Evolutionary conservation across 768 basidiomycete species (phyloP), one percentile per base, ranked within the genome.

Genomic region (Psilocybe azurescens): DNA sequence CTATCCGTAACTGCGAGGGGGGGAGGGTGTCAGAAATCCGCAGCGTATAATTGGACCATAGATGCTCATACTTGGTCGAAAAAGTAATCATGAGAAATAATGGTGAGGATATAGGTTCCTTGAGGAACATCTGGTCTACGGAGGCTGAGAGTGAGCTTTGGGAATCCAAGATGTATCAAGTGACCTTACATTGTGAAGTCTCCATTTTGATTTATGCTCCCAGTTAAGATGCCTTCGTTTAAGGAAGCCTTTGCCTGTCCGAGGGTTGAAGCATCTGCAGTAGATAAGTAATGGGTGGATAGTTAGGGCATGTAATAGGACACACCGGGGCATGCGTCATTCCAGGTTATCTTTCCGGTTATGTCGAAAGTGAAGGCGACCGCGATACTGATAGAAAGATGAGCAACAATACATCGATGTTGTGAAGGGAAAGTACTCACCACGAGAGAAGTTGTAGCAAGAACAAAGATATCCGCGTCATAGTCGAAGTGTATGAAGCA

Each of bases 41-140:
- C 5, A 47, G n/a, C 44, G 28, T 14, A 46, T 28, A 29, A 7
- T 20, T n/a, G 11, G 18, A 6, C 13, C 2, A 30, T 30, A 8
- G 28, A 16, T 24, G 29, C 30, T 30, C 56, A 41, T 68, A 91
- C 92, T 74, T 89, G 83, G 68, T 94, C 91, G 67, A 94, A 94
- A 10, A 72, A 67, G 69, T 87, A 78, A 70, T 92, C 87, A 71
- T 86, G 90, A 1, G 91, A 77, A 30, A 82, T 61, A 3, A 93
- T 84, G 6, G 89, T 89, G 33, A 93, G 79, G 30, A 91, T 69
- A 66, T 93, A 91, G 13, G 83, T 86, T 33, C 93, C 92, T 14
- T 77, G 72, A n/a, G 83, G 80, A 52, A 93, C 88, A 67, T 87
- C 83, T 51, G 85, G 83, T 76, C 92, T 94, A 24, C 28, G 39